Conservation (phyloP, 1,284 basidiomycete genomes). For the Trichosporon ovoides region DNA sequence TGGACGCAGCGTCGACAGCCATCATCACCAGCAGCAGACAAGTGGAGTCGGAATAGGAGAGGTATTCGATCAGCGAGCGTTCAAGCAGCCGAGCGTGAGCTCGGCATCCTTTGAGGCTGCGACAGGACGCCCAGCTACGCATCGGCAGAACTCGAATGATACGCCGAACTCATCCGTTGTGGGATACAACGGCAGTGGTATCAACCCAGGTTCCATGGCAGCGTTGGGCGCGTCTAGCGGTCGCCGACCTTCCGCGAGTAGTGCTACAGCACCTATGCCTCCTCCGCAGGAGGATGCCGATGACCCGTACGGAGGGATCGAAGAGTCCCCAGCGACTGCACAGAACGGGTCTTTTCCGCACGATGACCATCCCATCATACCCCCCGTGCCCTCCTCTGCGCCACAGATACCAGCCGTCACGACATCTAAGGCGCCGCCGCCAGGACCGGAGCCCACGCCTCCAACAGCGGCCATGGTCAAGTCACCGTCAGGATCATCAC, state of each 20-base stretch:
- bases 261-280: conserved; percentile 5
- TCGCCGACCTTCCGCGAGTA: not conserved
- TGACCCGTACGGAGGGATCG: conserved; percentile 10
- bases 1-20: not conserved
- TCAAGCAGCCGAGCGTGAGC: not conserved
- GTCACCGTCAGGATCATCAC: not conserved
- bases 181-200: not conserved
- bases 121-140: not conserved
- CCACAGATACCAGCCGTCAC: not conserved
- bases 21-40: not conserved
- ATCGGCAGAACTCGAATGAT: not conserved
- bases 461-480: not conserved
- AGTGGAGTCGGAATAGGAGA: not conserved
- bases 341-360: not conserved
- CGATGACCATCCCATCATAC: not conserved
- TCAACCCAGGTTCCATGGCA: not conserved
- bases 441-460: not conserved
- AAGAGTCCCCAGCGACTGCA: conserved; percentile 10
- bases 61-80: not conserved
- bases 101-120: not conserved
- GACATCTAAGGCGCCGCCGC: not conserved
- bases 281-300: not conserved
- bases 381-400: not conserved
- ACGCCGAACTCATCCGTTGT: not conserved
- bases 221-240: not conserved